phyloP scores from a whole-genome alignment of 345 rosid genomes.

The Salix purpurea region DNA sequence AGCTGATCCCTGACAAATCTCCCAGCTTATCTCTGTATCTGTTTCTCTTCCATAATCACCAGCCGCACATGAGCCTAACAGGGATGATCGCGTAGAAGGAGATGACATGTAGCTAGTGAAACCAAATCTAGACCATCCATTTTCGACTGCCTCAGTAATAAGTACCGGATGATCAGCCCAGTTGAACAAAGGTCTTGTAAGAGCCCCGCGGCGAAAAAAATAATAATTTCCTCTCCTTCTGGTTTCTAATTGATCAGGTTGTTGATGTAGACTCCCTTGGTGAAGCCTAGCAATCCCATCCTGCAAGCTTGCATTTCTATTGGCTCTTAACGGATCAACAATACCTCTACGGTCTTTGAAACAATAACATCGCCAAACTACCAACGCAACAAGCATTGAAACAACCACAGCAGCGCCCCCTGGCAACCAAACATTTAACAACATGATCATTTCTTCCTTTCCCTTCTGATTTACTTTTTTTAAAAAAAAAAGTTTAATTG shows the following conservation, averaged over 20 bases:
- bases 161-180: constrained; percentile 81
- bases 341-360: constrained; percentile 16
- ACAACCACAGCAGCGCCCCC: constrained; percentile 24
- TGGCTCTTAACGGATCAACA: neutral
- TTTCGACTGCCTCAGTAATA: constrained; percentile 67
- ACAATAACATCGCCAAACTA: constrained; percentile 46
- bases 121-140: constrained; percentile 86
- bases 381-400: constrained; percentile 25
- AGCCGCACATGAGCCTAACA: constrained; percentile 52
- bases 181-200: constrained; percentile 44
- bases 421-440: constrained; percentile 33
- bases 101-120: constrained; percentile 45
- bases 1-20: constrained; percentile 64
- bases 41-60: constrained; percentile 41
- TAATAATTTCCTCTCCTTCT: constrained; percentile 46
- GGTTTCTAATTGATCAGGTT: constrained; percentile 39
- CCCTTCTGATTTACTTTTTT: neutral
- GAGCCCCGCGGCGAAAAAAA: constrained; percentile 42
- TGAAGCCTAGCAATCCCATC: constrained; percentile 60
- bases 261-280: constrained; percentile 37
- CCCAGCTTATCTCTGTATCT: constrained; percentile 70
- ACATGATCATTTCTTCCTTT: constrained; percentile 36
- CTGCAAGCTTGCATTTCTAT: constrained; percentile 31
- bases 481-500: neutral
- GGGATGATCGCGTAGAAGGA: constrained; percentile 33